A percentile compares a stretch with the other conserved stretches of the same genome.
Conservation (phyloP, 768 basidiomycete genomes). For the Lactifluus pinguis region DNA sequence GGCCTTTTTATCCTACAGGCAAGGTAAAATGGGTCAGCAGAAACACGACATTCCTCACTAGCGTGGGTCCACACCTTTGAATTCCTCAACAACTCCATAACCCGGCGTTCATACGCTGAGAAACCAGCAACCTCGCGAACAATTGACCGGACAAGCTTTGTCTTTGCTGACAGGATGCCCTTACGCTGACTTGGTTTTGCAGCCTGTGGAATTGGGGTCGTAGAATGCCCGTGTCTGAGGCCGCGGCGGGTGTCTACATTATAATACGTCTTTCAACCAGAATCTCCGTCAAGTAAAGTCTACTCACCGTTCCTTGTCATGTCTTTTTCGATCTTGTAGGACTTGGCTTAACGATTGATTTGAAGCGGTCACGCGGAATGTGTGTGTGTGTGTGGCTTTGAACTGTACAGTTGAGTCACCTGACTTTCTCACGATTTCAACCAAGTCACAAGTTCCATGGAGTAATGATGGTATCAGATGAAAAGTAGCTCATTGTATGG, state of each 20-base stretch:
- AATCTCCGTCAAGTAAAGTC: neutral
- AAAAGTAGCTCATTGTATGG: slow-evolving; percentile 7
- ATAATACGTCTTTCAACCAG: neutral
- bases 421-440: slow-evolving; percentile 17
- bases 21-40: neutral
- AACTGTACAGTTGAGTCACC: slow-evolving; percentile 44
- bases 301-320: slow-evolving; percentile 74
- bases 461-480: slow-evolving; percentile 10
- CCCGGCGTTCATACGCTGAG: slow-evolving; percentile 94
- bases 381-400: slow-evolving; percentile 32
- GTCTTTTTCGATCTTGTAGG: slow-evolving; percentile 42
- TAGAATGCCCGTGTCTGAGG: slow-evolving; percentile 81
- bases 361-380: slow-evolving; percentile 5
- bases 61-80: slow-evolving; percentile 60
- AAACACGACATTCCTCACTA: neutral
- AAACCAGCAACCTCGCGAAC: slow-evolving; percentile 97
- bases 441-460: neutral
- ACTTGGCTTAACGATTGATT: slow-evolving; percentile 17
- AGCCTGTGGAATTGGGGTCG: slow-evolving; percentile 70
- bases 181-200: slow-evolving; percentile 84
- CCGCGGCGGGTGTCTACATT: slow-evolving; percentile 72
- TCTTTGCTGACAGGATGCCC: slow-evolving; percentile 83
- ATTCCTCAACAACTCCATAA: slow-evolving; percentile 97
- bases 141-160: slow-evolving; percentile 87
- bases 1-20: slow-evolving; percentile 89